Conservation (phyloP, 192 early-diverging fungal species). For the Chytriomyces sp. region DNA sequence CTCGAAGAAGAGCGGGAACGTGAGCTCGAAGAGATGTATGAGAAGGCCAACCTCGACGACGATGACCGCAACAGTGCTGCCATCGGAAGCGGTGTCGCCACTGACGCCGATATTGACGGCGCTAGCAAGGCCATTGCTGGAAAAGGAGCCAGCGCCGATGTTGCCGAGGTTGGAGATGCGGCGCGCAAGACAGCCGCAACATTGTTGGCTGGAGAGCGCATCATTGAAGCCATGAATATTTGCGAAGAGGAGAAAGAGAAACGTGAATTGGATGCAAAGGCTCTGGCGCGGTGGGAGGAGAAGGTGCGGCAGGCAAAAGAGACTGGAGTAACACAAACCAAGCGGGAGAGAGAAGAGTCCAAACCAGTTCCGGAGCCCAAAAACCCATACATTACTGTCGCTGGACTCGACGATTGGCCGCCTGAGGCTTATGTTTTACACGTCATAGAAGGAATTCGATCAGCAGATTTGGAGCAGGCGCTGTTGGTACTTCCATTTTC, state of each 20-base stretch:
- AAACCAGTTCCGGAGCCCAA: constrained; percentile 34
- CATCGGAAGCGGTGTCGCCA: constrained; percentile 51
- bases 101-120: constrained; percentile 29
- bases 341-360: neutral
- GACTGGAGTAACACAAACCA: neutral
- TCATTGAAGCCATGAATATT: constrained; percentile 90
- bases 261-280: constrained; percentile 33
- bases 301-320: constrained; percentile 1
- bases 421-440: constrained; percentile 82
- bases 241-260: constrained; percentile 76
- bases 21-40: constrained; percentile 89
- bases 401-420: constrained; percentile 61
- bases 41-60: constrained; percentile 59
- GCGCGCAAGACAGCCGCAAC: constrained; percentile 90
- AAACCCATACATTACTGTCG: constrained; percentile 66
- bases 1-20: constrained; percentile 95
- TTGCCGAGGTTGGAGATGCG: constrained; percentile 69
- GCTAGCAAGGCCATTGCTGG: constrained; percentile 24
- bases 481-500: constrained; percentile 86
- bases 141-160: constrained; percentile 29
- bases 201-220: constrained; percentile 92
- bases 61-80: constrained; percentile 40
- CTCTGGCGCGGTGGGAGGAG: constrained; percentile 24
- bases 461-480: constrained; percentile 86
- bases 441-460: constrained; percentile 74